phyloP scores from a whole-genome alignment of 208 protist genomes.

The Crithidia thermophila region DNA sequence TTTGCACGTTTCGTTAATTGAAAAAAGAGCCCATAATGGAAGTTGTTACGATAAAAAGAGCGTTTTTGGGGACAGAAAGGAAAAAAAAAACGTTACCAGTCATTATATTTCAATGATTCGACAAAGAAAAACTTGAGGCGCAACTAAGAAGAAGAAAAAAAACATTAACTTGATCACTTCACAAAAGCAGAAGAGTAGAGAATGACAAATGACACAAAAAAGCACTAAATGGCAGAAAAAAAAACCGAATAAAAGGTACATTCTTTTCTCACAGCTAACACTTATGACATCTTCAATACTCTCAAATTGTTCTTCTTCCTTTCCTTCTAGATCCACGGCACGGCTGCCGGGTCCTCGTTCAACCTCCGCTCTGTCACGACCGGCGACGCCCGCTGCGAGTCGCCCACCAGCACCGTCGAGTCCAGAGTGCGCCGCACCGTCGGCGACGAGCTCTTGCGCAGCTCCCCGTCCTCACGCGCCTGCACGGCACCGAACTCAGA shows the following conservation, averaged over 20 bases:
- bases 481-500: not conserved
- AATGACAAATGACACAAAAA: too few species aligned
- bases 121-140: too few species aligned
- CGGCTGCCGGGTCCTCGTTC: constrained; percentile 45
- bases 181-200: too few species aligned
- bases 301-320: not conserved
- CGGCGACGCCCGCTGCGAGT: not conserved
- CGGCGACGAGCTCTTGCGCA: constrained; percentile 4
- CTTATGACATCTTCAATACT: not conserved
- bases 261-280: not conserved
- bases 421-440: not conserved
- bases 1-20: too few species aligned
- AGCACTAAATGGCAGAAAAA: too few species aligned
- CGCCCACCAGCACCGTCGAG: constrained; percentile 5
- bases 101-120: too few species aligned
- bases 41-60: too few species aligned
- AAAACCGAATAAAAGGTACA: not conserved
- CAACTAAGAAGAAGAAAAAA: too few species aligned
- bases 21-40: too few species aligned
- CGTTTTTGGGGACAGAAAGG: too few species aligned
- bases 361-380: constrained; percentile 36
- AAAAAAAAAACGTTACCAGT: too few species aligned
- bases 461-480: constrained; percentile 4
- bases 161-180: too few species aligned
- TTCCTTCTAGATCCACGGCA: constrained; percentile 40